Evolutionary conservation across 2,329 filamentous ascomycete species (phyloP).

Genomic region (Aspergillus texensis): DNA sequence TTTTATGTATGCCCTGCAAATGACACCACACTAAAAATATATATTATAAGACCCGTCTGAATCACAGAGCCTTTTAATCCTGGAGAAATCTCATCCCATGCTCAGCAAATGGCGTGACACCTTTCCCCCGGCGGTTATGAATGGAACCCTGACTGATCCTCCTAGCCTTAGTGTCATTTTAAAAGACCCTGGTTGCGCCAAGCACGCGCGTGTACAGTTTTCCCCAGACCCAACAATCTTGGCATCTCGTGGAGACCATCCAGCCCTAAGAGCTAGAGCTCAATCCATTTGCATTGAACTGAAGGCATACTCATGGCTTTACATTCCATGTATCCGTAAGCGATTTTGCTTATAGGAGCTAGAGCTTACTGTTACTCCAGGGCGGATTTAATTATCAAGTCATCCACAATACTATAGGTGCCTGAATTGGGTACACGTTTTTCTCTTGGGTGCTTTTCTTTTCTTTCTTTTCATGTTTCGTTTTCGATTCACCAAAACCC

Average conservation of each 20-base stretch:
- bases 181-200: not conserved
- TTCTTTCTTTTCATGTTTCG: not conserved
- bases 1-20: not conserved
- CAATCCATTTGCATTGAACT: not conserved
- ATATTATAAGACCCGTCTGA: not conserved
- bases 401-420: not conserved
- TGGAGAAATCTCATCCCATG: not conserved
- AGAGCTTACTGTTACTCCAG: not conserved
- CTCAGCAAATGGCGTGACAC: not conserved
- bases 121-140: not conserved
- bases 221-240: not conserved
- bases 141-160: not conserved
- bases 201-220: not conserved
- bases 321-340: no score
- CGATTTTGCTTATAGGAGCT: not conserved
- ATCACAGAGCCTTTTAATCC: not conserved
- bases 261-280: not conserved
- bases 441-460: not conserved
- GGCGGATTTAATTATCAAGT: not conserved
- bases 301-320: no score
- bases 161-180: not conserved
- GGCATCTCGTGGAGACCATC: not conserved
- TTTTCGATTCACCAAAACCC: not conserved
- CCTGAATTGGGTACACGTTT: not conserved
- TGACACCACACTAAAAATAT: not conserved